These are phyloP conservation scores for Crithidia thermophila DNA, from an alignment of 208 protist genomes.

Conservation along the genomic window DNA sequence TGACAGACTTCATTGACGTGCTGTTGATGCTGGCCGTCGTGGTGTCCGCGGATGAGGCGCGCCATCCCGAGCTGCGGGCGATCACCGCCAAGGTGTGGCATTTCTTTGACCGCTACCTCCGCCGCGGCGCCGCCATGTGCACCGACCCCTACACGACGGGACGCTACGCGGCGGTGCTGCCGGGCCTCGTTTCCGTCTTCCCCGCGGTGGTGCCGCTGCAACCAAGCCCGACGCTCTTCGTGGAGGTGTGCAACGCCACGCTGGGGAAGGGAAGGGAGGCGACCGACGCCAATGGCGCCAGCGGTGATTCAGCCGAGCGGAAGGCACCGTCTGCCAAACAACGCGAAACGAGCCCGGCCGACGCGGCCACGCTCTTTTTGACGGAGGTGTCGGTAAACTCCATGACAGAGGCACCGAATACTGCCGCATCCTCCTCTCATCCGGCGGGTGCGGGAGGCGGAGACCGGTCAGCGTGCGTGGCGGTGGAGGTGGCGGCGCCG, in stretches of 20 bases:
- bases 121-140: slow-evolving; percentile 29
- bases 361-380: slow-evolving; percentile 13
- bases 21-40: slow-evolving; percentile 86
- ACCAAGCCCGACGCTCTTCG: slow-evolving; percentile 17
- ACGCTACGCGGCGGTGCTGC: slow-evolving; percentile 25
- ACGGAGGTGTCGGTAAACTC: slow-evolving; percentile 22
- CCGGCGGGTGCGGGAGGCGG: not conserved
- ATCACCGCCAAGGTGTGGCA: slow-evolving; percentile 86
- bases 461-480: no score
- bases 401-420: no score
- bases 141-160: slow-evolving; percentile 32
- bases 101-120: slow-evolving; percentile 70
- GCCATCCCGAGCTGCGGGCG: slow-evolving; percentile 54
- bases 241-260: slow-evolving; percentile 28
- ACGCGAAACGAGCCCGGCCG: no score
- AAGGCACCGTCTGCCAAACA: no score
- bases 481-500: slow-evolving; percentile 13
- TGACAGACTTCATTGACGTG: slow-evolving; percentile 81
- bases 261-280: not conserved
- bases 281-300: not conserved
- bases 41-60: slow-evolving; percentile 65
- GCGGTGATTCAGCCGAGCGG: no score
- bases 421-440: no score
- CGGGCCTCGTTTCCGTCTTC: slow-evolving; percentile 27
- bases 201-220: slow-evolving; percentile 19